Conservation (phyloP, 78 protist species). For the Creolimax fragrantissima region DNA sequence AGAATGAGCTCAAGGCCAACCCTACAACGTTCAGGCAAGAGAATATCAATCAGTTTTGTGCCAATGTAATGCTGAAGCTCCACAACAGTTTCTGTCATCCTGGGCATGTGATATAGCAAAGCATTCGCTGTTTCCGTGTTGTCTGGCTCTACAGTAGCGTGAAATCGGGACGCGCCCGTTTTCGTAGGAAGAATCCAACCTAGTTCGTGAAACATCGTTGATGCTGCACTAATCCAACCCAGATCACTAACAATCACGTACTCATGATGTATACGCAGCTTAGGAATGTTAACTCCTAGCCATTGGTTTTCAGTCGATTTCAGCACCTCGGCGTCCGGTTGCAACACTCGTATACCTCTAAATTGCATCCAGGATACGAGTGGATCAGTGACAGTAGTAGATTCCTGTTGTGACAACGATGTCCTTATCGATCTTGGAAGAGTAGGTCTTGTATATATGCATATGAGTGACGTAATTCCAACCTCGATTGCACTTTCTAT, state of each 20-base stretch:
- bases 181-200: no score
- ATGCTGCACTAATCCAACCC: no score
- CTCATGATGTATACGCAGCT: not conserved
- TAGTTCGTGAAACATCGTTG: no score
- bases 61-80: not conserved
- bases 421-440: not conserved
- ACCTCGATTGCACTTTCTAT: not conserved
- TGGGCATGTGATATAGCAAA: not conserved
- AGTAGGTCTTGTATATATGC: not conserved
- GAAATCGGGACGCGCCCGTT: no score
- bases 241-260: not conserved
- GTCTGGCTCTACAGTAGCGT: not conserved
- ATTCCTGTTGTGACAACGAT: not conserved
- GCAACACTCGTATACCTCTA: not conserved
- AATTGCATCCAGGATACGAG: not conserved
- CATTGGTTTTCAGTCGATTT: not conserved
- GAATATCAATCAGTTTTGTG: not conserved
- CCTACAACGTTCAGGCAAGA: not conserved
- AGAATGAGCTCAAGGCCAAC: not conserved
- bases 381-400: not conserved
- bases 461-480: not conserved
- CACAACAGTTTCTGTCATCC: not conserved
- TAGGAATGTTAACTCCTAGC: not conserved
- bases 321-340: not conserved
- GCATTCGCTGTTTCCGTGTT: not conserved